Evolutionary conservation across 2,329 filamentous ascomycete genomes (phyloP).

Genomic region (Bisporella sp.): DNA sequence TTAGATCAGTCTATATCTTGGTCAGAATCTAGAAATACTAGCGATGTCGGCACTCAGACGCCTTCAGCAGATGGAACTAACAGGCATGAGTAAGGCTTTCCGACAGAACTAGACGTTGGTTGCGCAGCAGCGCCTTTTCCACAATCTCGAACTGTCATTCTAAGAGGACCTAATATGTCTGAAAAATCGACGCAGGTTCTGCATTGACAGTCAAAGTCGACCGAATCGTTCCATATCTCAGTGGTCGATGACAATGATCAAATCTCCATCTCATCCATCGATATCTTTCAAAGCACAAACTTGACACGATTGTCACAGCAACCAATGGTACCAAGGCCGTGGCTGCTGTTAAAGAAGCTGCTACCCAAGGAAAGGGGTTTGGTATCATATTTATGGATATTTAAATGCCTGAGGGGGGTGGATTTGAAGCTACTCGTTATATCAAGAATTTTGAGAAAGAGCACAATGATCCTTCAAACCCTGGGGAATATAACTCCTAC

Average conservation of each 20-base stretch:
- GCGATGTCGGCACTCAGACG: too few relatives aligned
- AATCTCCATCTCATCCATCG: slow-evolving; percentile 32
- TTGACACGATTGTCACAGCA: slow-evolving; percentile 32
- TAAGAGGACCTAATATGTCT: background rate
- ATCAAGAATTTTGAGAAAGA: slow-evolving; percentile 40
- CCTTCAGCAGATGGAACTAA: too few relatives aligned
- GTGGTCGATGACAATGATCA: slow-evolving; percentile 35
- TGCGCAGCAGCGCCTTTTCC: too few relatives aligned
- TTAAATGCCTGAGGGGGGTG: slow-evolving; percentile 48
- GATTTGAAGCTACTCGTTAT: slow-evolving; percentile 38
- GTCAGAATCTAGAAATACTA: too few relatives aligned
- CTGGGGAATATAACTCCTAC: slow-evolving; percentile 23
- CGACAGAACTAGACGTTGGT: too few relatives aligned
- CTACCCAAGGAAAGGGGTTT: slow-evolving; percentile 22
- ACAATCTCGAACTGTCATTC: too few relatives aligned
- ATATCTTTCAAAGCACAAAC: slow-evolving; percentile 30
- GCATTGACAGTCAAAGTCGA: too few relatives aligned
- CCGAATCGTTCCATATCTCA: slow-evolving; percentile 19
- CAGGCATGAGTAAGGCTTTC: too few relatives aligned
- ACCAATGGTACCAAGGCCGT: slow-evolving; percentile 40
- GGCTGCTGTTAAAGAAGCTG: slow-evolving; percentile 24
- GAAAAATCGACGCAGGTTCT: too few relatives aligned
- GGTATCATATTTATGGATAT: slow-evolving; percentile 45
- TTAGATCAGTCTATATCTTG: too few relatives aligned
- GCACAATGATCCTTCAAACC: background rate